Evolutionary conservation across 352 stramenopile species (phyloP), one percentile per base, ranked within the genome.

Genomic region (Aphanomyces cochlioides): DNA sequence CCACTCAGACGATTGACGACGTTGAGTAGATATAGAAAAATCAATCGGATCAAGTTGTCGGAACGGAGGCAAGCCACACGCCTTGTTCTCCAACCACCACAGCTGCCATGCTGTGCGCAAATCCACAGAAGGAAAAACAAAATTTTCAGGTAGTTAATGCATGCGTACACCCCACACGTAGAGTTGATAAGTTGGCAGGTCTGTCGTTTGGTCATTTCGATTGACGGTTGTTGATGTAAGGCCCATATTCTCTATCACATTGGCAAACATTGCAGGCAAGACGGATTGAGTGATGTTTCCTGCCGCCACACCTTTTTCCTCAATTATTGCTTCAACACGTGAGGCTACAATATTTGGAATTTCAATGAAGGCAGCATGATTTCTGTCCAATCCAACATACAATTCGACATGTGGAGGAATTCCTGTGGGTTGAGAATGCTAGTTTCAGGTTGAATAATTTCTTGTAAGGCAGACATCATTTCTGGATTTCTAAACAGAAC

Each of bases 321-420:
- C 28, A 2, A 28, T 28, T 28, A 28, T 28, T 28, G 28, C 50
- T 19, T 58, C 8, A 8, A 58, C 8, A 37, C 50, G 50, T 3
- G 8, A 17, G 7, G 50, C 19, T 8, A 58, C 17, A 36, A 19
- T 19, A 8, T 58, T 19, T 8, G 50, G 50, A 1, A 58, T 12
- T 19, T 58, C 7, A 36, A 58, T 1, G 1, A 58, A 37, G 1
- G 21, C 28, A 2, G 28, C 28, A 2, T 28, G 28, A 28, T 28
- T 28, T 28, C 28, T 28, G 8, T 58, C 50, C 8, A 58, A 37
- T 1, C 7, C 17, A 37, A 37, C 7, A 66, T 56, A 28, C 28
- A 28, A 28, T 28, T 28, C 57, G 8, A 66, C 57, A 47, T 66
- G 57, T 1, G 54, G 54, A n/a, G 54, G 54, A 34, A 60, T 60